Base-by-base conservation (phyloP, 2,329 filamentous ascomycete species). In the Ophiostoma piceae region DNA sequence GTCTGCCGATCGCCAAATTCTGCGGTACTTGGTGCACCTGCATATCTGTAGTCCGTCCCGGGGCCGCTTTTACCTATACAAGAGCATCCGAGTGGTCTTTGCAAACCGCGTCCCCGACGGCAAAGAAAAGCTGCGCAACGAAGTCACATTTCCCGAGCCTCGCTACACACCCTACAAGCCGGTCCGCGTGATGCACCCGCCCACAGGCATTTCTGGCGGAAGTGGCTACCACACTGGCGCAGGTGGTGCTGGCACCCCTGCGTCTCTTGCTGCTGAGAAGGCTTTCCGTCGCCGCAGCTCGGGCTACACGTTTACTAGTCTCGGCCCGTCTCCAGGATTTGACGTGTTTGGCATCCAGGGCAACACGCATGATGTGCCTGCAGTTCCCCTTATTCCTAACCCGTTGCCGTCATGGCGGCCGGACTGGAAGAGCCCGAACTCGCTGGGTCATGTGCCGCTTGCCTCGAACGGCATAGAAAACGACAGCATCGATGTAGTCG, bases 61-160 rank as follows among this genome's bases (percentile, higher is more conserved):
- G 73, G 92, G 92, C 6, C 88, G 94, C 14, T 96, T 89, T 78
- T 98, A 93, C 75, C 83, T 99, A 6, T 95, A 98, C 81, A 96
- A 95, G 75, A 92, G 88, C 75, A 91, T 98, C 71, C 89, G 95
- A 16, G 92, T 98, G 47, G 94, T 99, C 2, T 99, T 99, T 77
- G 95, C 95, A 69, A 98, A 98, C 77, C 88, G 95, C 35, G 94
- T 97, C 0, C 94, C 95, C 0, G 95, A 98, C 75, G 94, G 92
- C 57, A 97, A 97, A 77, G 94, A 98, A 79, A 94, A 90, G 76
- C 84, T 99, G 54, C 86, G 90, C 41, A 97, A 96, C 76, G 95
- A 99, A 77, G 90, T 94, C 5, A 93, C 95, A 51, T 85, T 91
- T 71, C 94, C 94, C 0, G 93, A 97, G 74, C 95, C 95, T 26